These are phyloP conservation scores for Erysimum pusillum DNA, from an alignment of 441 rosid species.

Conservation along the genomic window DNA sequence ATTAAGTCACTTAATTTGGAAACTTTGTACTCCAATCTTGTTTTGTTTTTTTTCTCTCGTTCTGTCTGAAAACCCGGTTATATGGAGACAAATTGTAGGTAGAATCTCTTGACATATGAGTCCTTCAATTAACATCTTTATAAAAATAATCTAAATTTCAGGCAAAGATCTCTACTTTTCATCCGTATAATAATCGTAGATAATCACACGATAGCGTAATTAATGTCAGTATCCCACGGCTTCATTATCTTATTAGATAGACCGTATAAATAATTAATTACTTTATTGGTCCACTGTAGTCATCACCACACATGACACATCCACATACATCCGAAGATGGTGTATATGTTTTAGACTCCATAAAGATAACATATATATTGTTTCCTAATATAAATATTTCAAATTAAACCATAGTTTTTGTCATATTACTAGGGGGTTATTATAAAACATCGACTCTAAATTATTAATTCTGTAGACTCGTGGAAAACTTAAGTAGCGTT, in stretches of 20 bases:
- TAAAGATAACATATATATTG: constrained; percentile 8
- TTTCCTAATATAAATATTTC: constrained; percentile 13
- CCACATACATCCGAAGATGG: constrained; percentile 15
- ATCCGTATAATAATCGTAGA: constrained; percentile 40
- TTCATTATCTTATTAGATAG: constrained; percentile 30
- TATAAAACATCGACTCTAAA: constrained; percentile 26
- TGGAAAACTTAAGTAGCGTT: constrained; percentile 40
- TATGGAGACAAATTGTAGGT: constrained; percentile 41
- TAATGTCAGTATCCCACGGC: constrained; percentile 22
- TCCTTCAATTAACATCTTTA: constrained; percentile 22
- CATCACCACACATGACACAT: constrained; percentile 22
- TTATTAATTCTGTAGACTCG: constrained; percentile 44
- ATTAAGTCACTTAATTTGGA: constrained; percentile 44
- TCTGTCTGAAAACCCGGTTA: constrained; percentile 35
- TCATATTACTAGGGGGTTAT: constrained; percentile 21
- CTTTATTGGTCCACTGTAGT: constrained; percentile 37
- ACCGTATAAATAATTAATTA: constrained; percentile 23
- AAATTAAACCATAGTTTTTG: constrained; percentile 14
- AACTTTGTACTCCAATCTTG: constrained; percentile 43
- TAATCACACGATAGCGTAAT: constrained; percentile 38
- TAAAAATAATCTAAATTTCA: constrained; percentile 22
- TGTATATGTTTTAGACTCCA: constrained; percentile 19
- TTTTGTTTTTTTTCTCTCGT: constrained; percentile 27
- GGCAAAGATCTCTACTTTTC: constrained; percentile 24
- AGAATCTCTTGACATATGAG: constrained; percentile 30